These are phyloP conservation scores for Euphorbia lathyris DNA, from an alignment of 345 rosid species.

Conservation along the genomic window DNA sequence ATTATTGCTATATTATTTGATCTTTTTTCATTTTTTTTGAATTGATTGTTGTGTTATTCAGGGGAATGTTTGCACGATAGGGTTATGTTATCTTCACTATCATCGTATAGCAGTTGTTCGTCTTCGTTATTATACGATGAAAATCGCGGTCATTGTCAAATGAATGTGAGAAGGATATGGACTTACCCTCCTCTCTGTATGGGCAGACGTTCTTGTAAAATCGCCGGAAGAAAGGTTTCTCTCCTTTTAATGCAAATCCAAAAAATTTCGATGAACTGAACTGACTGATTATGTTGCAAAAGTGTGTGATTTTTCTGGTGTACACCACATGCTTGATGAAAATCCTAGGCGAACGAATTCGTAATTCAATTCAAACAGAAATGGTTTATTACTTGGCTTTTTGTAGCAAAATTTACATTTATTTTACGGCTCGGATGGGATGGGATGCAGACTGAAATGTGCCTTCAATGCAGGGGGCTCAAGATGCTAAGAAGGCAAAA, in stretches of 20 bases:
- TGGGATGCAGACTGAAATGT: constrained; percentile 6
- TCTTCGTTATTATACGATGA: constrained; percentile 16
- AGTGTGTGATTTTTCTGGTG: not conserved
- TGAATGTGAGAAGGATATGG: constrained; percentile 46
- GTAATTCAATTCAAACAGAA: not conserved
- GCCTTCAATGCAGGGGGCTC: constrained; percentile 57
- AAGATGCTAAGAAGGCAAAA: constrained; percentile 87
- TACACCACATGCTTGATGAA: constrained; percentile 38
- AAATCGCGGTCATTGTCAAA: constrained; percentile 20
- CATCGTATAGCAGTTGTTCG: constrained; percentile 25
- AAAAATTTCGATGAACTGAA: too few species aligned
- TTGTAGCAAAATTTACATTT: not conserved
- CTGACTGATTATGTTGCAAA: not conserved
- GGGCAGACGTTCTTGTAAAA: constrained; percentile 90
- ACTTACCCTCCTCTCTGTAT: constrained; percentile 63
- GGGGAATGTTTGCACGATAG: constrained; percentile 29
- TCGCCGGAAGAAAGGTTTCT: constrained; percentile 83
- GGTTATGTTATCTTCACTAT: constrained; percentile 33
- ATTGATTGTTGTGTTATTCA: constrained; percentile 4
- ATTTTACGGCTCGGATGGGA: not conserved
- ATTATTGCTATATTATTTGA: not conserved
- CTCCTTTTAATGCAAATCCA: not conserved
- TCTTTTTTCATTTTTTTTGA: not conserved
- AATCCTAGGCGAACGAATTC: constrained; percentile 14
- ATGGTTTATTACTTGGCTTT: not conserved